Evolutionary conservation across 192 early-diverging fungal species (phyloP).

Genomic region (Coemansia umbellata): DNA sequence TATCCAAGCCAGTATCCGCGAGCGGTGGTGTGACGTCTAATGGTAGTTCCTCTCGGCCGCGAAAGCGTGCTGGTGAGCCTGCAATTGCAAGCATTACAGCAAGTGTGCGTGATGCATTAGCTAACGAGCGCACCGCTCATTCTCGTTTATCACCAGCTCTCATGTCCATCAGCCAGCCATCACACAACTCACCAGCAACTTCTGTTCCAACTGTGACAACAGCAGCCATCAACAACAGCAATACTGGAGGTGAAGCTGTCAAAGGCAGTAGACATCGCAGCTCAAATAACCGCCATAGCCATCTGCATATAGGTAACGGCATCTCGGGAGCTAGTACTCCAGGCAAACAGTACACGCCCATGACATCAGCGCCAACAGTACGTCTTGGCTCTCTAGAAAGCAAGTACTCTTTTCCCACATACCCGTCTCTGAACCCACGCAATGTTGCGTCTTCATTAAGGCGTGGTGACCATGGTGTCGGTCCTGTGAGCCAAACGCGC

Average conservation of each 20-base stretch:
- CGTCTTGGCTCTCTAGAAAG: constrained; percentile 23
- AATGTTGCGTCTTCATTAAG: constrained; percentile 36
- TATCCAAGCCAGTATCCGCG: not conserved
- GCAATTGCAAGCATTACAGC: constrained; percentile 31
- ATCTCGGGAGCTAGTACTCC: not conserved
- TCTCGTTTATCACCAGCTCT: no score
- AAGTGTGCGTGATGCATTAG: constrained; percentile 41
- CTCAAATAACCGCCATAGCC: not conserved
- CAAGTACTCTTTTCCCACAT: constrained; percentile 44
- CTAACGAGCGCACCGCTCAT: constrained; percentile 19
- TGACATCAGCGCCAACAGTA: not conserved
- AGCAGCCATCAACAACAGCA: no score
- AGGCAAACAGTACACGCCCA: not conserved
- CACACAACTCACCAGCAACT: not conserved
- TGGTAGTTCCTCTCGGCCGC: not conserved
- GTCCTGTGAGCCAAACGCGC: not conserved
- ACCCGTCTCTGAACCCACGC: constrained; percentile 20
- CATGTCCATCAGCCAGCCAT: not conserved
- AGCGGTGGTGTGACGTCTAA: not conserved
- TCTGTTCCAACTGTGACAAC: not conserved
- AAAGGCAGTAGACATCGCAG: constrained; percentile 1
- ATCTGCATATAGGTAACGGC: not conserved
- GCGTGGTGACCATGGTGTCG: constrained; percentile 26
- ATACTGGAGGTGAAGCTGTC: not conserved
- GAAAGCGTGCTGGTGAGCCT: constrained; percentile 6